Evolutionary conservation across 2,329 filamentous ascomycete genomes (phyloP).

Genomic region (Colletotrichum echinochloae): DNA sequence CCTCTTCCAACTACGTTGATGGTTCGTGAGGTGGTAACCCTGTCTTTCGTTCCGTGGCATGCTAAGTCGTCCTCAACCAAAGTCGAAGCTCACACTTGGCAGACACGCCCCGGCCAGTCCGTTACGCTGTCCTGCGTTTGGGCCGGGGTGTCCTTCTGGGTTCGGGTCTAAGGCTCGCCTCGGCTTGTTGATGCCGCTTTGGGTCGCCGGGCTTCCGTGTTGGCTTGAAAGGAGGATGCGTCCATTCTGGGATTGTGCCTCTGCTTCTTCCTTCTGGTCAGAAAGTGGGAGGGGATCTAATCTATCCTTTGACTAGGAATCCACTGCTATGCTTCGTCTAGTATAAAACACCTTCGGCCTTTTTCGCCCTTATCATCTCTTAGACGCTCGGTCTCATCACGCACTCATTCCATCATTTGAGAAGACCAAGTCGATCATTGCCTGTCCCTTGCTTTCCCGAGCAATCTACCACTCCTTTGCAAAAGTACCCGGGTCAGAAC

Average conservation of each 20-base stretch:
- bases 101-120: background rate
- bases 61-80: background rate
- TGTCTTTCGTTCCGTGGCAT: background rate
- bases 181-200: background rate
- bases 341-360: constrained; percentile 8
- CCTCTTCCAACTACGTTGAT: background rate
- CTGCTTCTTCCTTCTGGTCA: background rate
- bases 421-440: background rate
- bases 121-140: background rate
- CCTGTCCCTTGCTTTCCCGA: background rate
- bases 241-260: background rate
- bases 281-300: background rate
- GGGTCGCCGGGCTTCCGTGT: background rate
- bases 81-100: background rate
- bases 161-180: background rate
- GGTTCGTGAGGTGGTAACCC: background rate
- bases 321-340: background rate
- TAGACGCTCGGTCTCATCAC: background rate
- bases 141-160: background rate
- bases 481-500: background rate
- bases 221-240: background rate
- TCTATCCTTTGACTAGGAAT: background rate
- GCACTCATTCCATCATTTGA: background rate
- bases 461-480: constrained; percentile 1
- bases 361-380: background rate